A percentile compares a stretch with the other conserved stretches of the same genome.
These are phyloP conservation scores for Boletus rufocinnamomeus DNA, from an alignment of 768 basidiomycete genomes.

Conservation along the genomic window DNA sequence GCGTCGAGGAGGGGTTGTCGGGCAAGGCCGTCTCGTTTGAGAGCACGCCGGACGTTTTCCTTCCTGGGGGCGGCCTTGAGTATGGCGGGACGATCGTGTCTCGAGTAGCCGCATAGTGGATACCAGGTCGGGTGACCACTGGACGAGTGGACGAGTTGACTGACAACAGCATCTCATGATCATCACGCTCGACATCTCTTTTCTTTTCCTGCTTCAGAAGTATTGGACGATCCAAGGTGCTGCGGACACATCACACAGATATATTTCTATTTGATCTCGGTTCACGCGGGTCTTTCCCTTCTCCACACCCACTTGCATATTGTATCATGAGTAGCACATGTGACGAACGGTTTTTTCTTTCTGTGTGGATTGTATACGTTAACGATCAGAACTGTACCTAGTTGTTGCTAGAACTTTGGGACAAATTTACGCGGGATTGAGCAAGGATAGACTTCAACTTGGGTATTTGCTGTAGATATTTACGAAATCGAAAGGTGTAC, in stretches of 20 bases:
- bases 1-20: conserved; percentile 18
- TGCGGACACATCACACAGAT: conserved; percentile 19
- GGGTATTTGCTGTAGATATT: background rate
- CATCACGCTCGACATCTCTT: background rate
- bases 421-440: background rate
- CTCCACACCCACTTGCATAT: conserved; percentile 1
- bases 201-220: background rate
- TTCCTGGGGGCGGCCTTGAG: conserved; percentile 31
- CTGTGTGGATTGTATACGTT: conserved; percentile 4
- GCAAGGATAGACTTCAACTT: background rate
- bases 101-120: conserved; percentile 31
- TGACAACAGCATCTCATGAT: background rate
- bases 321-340: conserved; percentile 15
- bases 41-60: conserved; percentile 35
- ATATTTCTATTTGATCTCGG: conserved; percentile 12
- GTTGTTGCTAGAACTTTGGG: conserved; percentile 2
- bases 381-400: background rate
- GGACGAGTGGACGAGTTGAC: background rate
- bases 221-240: conserved; percentile 3
- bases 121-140: background rate
- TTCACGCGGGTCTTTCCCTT: conserved; percentile 4
- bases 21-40: conserved; percentile 39
- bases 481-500: background rate
- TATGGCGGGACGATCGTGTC: conserved; percentile 40
- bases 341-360: conserved; percentile 1